Evolutionary conservation across 2,329 filamentous ascomycete genomes (phyloP).

Genomic region (Capronia epimyces): DNA sequence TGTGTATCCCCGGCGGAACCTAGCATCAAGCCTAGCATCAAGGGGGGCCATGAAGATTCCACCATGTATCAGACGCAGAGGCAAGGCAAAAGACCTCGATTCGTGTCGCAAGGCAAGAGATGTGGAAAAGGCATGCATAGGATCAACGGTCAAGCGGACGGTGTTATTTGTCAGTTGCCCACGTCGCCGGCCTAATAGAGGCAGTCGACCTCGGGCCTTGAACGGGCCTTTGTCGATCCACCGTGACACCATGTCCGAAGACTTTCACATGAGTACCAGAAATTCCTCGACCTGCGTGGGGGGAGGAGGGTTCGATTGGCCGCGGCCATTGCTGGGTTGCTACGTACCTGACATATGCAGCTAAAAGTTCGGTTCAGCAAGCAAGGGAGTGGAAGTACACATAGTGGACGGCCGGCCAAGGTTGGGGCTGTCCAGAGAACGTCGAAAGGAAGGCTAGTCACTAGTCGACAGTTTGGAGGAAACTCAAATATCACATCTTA

Average conservation of each 20-base stretch:
- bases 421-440: neutral
- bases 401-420: neutral
- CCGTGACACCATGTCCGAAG: neutral
- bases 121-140: no score
- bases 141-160: no score
- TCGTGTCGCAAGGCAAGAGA: no score
- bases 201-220: neutral
- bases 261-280: neutral
- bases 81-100: neutral
- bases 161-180: no score
- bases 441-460: neutral
- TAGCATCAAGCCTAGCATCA: neutral
- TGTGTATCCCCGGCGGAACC: neutral
- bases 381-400: neutral
- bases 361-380: neutral
- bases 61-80: neutral
- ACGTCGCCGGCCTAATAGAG: no score
- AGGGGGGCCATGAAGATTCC: neutral
- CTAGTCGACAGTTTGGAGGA: neutral
- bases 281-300: neutral
- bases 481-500: neutral
- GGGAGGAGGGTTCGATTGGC: neutral
- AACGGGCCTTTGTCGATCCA: neutral
- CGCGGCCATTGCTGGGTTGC: neutral
- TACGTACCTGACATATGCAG: conserved; percentile 6